Percentiles rank a stretch among this genome's conserved stretches.
These are phyloP conservation scores for Neostapfia colusana DNA, from an alignment of 176 grass and related monocot genomes.

Conservation along the genomic window DNA sequence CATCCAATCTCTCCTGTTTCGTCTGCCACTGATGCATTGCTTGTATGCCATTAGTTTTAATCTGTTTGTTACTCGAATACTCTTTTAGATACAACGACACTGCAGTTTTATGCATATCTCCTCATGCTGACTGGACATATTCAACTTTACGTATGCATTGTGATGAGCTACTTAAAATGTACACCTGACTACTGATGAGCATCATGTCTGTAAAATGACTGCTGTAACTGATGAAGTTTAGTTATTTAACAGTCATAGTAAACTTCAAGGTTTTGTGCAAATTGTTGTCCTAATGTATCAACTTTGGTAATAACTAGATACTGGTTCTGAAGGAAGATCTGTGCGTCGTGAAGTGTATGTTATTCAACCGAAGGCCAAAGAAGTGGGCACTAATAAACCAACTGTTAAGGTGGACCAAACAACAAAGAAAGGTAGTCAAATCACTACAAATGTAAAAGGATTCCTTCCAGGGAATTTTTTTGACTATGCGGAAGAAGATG, in stretches of 20 bases:
- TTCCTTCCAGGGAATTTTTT: conserved; percentile 56
- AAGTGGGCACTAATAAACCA: conserved; percentile 41
- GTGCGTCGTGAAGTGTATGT: conserved; percentile 37
- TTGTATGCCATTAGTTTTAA: background rate
- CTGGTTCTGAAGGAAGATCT: conserved; percentile 48
- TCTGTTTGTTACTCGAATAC: background rate
- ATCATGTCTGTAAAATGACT: background rate
- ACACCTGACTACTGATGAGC: background rate
- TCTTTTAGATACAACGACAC: background rate
- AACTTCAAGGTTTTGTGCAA: conserved; percentile 10
- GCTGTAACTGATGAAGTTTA: background rate
- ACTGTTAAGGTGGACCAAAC: conserved; percentile 38
- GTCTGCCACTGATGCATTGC: background rate
- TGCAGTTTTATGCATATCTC: background rate
- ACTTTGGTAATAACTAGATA: conserved; percentile 51
- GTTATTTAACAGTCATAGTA: conserved; percentile 7
- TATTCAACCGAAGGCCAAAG: conserved; percentile 33
- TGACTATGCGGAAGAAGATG: conserved; percentile 51
- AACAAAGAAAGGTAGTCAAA: conserved; percentile 37
- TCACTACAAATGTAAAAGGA: conserved; percentile 32
- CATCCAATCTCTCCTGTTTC: conserved; percentile 18
- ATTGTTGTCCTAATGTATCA: conserved; percentile 25
- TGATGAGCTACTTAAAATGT: background rate
- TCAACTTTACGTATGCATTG: background rate
- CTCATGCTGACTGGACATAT: background rate